Percentiles rank a stretch among this genome's conserved stretches.
Evolutionary conservation across 208 protist species (phyloP).

Genomic region (Phytomonas sp.): DNA sequence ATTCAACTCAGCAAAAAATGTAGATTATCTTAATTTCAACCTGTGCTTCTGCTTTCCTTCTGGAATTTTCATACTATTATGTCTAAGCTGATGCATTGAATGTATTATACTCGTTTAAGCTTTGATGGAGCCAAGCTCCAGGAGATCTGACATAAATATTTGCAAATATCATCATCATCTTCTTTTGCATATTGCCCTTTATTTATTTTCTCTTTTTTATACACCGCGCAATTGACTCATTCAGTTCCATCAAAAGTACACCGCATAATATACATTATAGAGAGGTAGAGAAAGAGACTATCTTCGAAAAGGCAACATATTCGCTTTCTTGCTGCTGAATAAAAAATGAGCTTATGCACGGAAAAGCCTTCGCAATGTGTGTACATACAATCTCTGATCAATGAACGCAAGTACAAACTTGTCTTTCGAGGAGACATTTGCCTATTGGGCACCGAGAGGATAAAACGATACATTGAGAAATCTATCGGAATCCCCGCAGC

Average conservation of each 20-base stretch:
- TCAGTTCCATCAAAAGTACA: background rate
- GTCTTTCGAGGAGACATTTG: slow-evolving; percentile 62
- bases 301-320: background rate
- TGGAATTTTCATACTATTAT: slow-evolving; percentile 8
- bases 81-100: background rate
- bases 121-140: background rate
- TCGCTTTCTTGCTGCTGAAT: slow-evolving; percentile 5
- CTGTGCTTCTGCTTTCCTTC: background rate
- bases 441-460: slow-evolving; percentile 29
- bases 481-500: slow-evolving; percentile 27
- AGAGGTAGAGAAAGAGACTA: background rate
- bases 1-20: background rate
- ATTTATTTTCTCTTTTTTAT: background rate
- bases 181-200: background rate
- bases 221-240: background rate
- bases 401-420: slow-evolving; percentile 79
- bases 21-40: background rate
- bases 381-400: slow-evolving; percentile 63
- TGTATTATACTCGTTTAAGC: background rate
- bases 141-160: background rate
- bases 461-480: slow-evolving; percentile 70
- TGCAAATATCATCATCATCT: background rate
- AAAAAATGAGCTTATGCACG: slow-evolving; percentile 1
- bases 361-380: slow-evolving; percentile 11
- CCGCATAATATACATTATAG: background rate